Conservation (phyloP, 2,329 filamentous ascomycete species). For the Peltaster fructicola region DNA sequence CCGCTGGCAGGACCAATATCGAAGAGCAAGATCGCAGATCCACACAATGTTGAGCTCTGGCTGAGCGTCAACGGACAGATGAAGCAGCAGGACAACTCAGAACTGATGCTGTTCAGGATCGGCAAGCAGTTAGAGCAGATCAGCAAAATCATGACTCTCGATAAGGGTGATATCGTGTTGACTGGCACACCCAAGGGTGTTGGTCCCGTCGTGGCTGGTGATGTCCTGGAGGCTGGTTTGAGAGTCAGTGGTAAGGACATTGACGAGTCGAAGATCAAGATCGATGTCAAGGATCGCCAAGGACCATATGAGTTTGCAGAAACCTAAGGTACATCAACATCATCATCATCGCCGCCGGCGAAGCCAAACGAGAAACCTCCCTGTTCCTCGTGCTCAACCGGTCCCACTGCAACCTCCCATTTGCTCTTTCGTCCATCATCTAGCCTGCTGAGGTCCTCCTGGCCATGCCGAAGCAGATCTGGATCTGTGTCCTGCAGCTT, state of each 20-base stretch:
- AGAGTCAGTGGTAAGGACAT: conserved; percentile 66
- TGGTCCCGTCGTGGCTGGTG: conserved; percentile 65
- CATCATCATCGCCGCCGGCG: conserved; percentile 34
- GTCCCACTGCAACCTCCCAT: conserved; percentile 64
- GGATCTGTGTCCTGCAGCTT: conserved; percentile 47
- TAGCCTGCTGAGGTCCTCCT: conserved; percentile 47
- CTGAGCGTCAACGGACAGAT: conserved; percentile 65
- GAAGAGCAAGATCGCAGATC: conserved; percentile 65
- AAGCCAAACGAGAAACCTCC: conserved; percentile 49
- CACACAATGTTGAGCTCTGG: conserved; percentile 74
- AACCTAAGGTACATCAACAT: conserved; percentile 22
- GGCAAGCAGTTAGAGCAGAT: conserved; percentile 80
- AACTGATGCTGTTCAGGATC: conserved; percentile 84
- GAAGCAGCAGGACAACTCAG: conserved; percentile 75
- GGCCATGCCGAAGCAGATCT: conserved; percentile 46
- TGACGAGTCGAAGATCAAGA: conserved; percentile 68
- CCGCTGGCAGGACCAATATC: conserved; percentile 68
- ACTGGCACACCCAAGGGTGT: conserved; percentile 98
- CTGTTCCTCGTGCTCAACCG: conserved; percentile 25
- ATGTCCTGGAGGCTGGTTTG: conserved; percentile 72
- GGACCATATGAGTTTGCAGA: conserved; percentile 55
- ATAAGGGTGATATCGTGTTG: conserved; percentile 79
- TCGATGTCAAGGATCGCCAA: conserved; percentile 62
- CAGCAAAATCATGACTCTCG: conserved; percentile 82
- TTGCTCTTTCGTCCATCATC: conserved; percentile 54